Evolutionary conservation across 768 basidiomycete species (phyloP).

Genomic region (Chalciporus piperatus): DNA sequence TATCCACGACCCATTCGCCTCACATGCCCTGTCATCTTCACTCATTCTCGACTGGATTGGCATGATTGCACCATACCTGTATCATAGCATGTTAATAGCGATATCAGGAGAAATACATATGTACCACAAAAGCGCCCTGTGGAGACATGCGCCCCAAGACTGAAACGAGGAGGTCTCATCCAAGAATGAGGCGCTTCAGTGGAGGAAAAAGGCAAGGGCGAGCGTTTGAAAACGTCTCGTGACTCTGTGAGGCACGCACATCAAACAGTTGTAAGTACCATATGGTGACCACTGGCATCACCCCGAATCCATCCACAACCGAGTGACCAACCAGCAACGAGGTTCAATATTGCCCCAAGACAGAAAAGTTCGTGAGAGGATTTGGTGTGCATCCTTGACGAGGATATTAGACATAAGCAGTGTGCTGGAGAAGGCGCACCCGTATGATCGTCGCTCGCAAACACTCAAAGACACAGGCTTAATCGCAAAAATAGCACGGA

Average conservation of each 20-base stretch:
- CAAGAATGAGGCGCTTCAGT: not conserved
- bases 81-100: conserved; percentile 22
- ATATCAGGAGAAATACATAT: conserved; percentile 7
- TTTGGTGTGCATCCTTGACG: no score
- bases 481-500: not conserved
- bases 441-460: no score
- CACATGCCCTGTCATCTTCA: not conserved
- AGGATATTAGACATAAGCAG: no score
- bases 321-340: not conserved
- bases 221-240: not conserved
- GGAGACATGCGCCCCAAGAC: not conserved
- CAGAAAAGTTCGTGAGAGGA: not conserved
- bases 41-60: conserved; percentile 8
- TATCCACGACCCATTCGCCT: not conserved
- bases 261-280: not conserved
- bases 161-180: not conserved
- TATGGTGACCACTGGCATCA: not conserved
- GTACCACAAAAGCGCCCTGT: not conserved
- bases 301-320: not conserved
- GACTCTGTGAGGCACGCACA: conserved; percentile 2
- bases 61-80: conserved; percentile 30
- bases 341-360: not conserved
- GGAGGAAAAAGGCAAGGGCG: not conserved
- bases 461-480: not conserved
- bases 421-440: no score